These are phyloP conservation scores for Sonneratia alba DNA, from an alignment of 345 rosid genomes.

Conservation along the genomic window DNA sequence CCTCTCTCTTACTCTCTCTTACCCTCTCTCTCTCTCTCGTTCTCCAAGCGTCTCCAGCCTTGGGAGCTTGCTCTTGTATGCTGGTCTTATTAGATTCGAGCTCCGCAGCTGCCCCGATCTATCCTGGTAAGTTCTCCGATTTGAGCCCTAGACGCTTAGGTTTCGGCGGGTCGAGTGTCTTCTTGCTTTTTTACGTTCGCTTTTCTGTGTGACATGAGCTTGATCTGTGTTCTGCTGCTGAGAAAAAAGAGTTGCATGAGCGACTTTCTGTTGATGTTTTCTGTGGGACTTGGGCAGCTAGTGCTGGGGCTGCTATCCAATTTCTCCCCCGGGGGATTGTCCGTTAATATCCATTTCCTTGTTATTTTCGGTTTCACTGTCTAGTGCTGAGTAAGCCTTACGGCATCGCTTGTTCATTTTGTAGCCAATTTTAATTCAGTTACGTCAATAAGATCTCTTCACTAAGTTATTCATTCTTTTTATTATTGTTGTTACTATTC, in stretches of 20 bases:
- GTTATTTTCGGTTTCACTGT: neutral
- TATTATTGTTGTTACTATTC: neutral
- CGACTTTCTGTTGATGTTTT: too few species aligned
- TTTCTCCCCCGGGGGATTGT: neutral
- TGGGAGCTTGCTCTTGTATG: neutral
- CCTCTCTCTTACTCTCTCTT: slow-evolving; percentile 10
- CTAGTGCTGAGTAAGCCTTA: neutral
- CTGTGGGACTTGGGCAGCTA: neutral
- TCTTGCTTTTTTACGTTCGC: neutral
- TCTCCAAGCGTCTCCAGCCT: neutral
- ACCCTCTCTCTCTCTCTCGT: slow-evolving; percentile 7
- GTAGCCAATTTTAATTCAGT: neutral
- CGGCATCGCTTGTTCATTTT: neutral
- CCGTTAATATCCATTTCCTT: neutral
- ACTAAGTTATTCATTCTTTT: neutral
- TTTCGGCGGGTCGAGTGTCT: neutral
- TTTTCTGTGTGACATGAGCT: neutral
- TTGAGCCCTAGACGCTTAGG: neutral
- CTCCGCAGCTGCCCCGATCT: neutral
- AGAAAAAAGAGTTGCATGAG: too few species aligned
- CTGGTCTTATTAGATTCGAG: neutral
- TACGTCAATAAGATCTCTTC: neutral
- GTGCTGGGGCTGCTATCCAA: neutral
- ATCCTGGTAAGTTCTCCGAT: slow-evolving; percentile 5
- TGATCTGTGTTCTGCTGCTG: neutral